Evolutionary conservation across 2,329 filamentous ascomycete species (phyloP), one percentile per base, ranked within the genome.

Genomic region (Dactylellina parvicollis): DNA sequence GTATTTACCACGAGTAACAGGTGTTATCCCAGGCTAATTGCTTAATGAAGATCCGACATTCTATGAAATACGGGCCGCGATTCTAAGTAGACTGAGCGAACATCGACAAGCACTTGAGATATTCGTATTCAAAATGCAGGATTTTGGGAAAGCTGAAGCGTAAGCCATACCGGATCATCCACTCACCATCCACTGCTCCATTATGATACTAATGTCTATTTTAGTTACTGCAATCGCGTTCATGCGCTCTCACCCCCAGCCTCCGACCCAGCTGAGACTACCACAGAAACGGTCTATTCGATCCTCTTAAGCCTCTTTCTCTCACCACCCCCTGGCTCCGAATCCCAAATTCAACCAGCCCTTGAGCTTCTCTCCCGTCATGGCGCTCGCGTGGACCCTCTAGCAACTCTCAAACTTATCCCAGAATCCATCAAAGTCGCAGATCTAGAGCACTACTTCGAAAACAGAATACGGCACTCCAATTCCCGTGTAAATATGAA

Each of bases 81-180:
- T 98, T 18, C 86, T 98, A 38, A 92, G 92, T 81, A 96, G 95
- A 77, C 96, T 98, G 91, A 92, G 92, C 4, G 90, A 94, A 77
- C 93, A 99, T 82, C 93, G 92, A 79, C 92, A 98, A 81, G 95
- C 95, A 0, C 83, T 99, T n/a, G 90, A 95, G 79, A 96, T 99
- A 57, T 99, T 96, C 80, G 94, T 98, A 26, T 99, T 97, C 82
- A 95, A 94, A 80, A 87, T 99, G 80, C 84, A 90, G 76, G 90
- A 96, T 80, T 94, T 91, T 75, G 83, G 83, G 10, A 98, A 96
- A 81, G 95, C 95, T 30, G 95, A 99, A 85, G 92, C 96, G 89
- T 96, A 83, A 74, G 88, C 56, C 12, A 12, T 40, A n/a, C 32
- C 16, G 8, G 8, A 22, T 9, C 9, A 8, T n/a, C 56, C 16